Evolutionary conservation across 768 basidiomycete genomes (phyloP).

Genomic region (Boletellus ananas): DNA sequence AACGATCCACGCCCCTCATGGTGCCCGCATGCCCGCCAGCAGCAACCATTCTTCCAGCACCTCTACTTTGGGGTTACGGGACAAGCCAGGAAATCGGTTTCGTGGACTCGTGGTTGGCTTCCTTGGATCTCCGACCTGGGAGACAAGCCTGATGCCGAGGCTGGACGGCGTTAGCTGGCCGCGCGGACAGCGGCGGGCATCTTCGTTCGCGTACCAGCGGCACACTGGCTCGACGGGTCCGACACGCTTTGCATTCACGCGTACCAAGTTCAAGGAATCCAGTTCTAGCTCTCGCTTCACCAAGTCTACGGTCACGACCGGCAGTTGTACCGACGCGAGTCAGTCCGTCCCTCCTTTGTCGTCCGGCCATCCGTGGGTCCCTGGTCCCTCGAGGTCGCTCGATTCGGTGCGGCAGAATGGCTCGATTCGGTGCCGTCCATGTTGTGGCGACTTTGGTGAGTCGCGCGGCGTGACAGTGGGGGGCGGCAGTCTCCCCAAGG

Average conservation of each 20-base stretch:
- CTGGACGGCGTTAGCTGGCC: slow-evolving; percentile 9
- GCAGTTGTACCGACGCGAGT: slow-evolving; percentile 5
- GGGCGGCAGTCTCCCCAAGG: not conserved
- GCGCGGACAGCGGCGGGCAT: not conserved
- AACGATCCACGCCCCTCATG: slow-evolving; percentile 19
- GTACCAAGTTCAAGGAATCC: not conserved
- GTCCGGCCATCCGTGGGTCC: not conserved
- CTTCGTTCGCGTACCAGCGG: slow-evolving; percentile 7
- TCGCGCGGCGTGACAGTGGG: not conserved
- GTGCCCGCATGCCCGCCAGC: not conserved
- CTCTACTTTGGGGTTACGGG: slow-evolving; percentile 1
- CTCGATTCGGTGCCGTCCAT: not conserved
- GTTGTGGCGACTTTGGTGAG: slow-evolving; percentile 9
- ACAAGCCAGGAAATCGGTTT: slow-evolving; percentile 2
- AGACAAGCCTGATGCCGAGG: slow-evolving; percentile 18
- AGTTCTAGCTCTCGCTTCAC: slow-evolving; percentile 7
- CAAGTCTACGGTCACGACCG: slow-evolving; percentile 8
- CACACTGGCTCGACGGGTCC: slow-evolving; percentile 9
- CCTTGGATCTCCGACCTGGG: slow-evolving; percentile 32
- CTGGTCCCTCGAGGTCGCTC: not conserved
- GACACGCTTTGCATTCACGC: not conserved
- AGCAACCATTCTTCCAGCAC: slow-evolving; percentile 1
- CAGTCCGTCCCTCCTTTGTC: not conserved
- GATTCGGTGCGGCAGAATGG: not conserved
- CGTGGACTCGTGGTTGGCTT: slow-evolving; percentile 26